Base-by-base conservation (phyloP, 2,329 filamentous ascomycete species). In the Aschersonia sp. region DNA sequence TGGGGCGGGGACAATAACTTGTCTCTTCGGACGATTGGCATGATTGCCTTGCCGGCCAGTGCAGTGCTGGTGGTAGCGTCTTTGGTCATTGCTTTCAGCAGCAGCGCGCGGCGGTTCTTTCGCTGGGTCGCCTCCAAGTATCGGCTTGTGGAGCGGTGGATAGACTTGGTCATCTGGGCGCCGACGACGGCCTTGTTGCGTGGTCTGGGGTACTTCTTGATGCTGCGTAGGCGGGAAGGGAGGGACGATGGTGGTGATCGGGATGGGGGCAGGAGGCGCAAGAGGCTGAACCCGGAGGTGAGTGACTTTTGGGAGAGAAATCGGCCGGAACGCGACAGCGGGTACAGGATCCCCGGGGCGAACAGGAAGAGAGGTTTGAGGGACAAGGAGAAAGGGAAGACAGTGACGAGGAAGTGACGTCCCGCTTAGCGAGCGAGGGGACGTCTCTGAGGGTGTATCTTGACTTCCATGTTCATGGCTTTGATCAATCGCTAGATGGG, bases 81-180 rank as follows among this genome's bases (percentile, higher is more conserved):
- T 1, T 67, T 82, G 2, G 54, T 80, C 0, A 64, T 72, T 1
- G 78, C 78, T 0, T 82, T 78, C 61, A 80, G 70, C 55, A 69
- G 65, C 28, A 67, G 64, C 5, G 67, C 67, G 2, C 66, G 67
- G 9, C 52, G 53, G 2, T 48, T 65, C 4, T 55, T 63, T 30
- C 54, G 59, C 9, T 58, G 54, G 50, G n/a, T 59, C 9, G 53
- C 53, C 7, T 48, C 50, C 0, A 9, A 45, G 2, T 56, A 57
- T 30, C 48, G 52, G 2, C 32, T 43, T 1, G 20, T 43, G 4
- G 47, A 51, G 45, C 50, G 50, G 3, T 56, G 59, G 52, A 3
- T 58, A 9, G 60, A 59, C 52, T 47, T 45, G 5, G 45, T 49
- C 1, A 1, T 58, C 1, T 59, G 57, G 41, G 52, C 47, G 1